Evolutionary conservation across 2,329 filamentous ascomycete species (phyloP).

Genomic region (Chaetomiaceae sp.): DNA sequence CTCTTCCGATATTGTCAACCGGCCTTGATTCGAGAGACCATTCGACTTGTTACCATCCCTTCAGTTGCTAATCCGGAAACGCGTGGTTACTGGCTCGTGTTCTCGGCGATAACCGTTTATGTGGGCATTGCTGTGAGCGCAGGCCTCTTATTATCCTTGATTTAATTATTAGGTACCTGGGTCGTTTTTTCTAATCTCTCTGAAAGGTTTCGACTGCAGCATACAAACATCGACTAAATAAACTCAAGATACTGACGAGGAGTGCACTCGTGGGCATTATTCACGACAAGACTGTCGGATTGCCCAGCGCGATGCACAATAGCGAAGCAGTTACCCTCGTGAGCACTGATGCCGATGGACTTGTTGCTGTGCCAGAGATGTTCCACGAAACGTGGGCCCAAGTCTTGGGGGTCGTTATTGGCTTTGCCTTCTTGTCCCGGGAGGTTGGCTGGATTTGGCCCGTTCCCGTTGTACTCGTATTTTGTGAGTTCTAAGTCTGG

Average conservation of each 20-base stretch:
- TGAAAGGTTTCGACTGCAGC: constrained; percentile 1
- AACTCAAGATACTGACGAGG: background rate
- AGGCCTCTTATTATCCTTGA: background rate
- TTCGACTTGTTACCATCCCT: constrained; percentile 1
- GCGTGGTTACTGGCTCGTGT: too few relatives aligned
- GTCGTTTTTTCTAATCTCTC: background rate
- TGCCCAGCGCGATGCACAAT: constrained; percentile 21
- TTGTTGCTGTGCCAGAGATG: constrained; percentile 34
- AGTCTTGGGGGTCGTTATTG: constrained; percentile 39
- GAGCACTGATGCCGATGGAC: constrained; percentile 38
- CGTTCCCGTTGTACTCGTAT: constrained; percentile 39
- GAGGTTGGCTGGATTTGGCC: constrained; percentile 42
- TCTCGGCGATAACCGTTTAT: background rate
- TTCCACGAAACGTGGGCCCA: constrained; percentile 42
- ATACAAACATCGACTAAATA: constrained; percentile 1
- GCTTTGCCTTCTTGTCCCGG: constrained; percentile 35
- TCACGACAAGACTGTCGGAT: background rate
- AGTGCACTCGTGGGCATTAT: constrained; percentile 1
- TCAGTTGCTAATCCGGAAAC: too few relatives aligned
- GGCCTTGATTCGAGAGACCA: background rate
- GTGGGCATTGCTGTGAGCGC: constrained; percentile 1
- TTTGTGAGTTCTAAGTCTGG: constrained; percentile 33
- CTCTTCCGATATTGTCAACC: constrained; percentile 3
- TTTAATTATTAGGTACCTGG: too few relatives aligned
- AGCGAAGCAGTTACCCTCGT: constrained; percentile 37